Evolutionary conservation across 768 basidiomycete species (phyloP), one percentile per base, ranked within the genome.

Genomic region (Podaxis sp.): DNA sequence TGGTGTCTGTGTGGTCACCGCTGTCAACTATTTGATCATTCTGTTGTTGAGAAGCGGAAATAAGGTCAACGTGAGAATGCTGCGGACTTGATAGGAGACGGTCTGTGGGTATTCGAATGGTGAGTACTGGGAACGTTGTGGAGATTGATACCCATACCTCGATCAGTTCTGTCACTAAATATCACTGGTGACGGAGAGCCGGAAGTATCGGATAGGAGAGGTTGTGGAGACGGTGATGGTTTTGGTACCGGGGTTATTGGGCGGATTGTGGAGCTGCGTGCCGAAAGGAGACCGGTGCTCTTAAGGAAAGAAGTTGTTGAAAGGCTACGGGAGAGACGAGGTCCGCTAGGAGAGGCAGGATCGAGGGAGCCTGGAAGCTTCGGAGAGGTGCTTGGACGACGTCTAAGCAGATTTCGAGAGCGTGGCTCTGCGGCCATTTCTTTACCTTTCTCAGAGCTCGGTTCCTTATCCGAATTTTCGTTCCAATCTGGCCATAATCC

Each of bases 281-380:
- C 33, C 7, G 44, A 38, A 8, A 39, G 24, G 26, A 63, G 33
- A 9, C 53, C 38, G 0, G 54, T 19, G 11, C 48, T 54, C 33
- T 63, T 62, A 9, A 62, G 26, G 5, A 62, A 22, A 19, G 55
- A 56, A 5, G 55, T 30, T n/a, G 55, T 24, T 12, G 59, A 57
- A 17, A 63, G 22, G 36, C 48, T 57, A 15, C 54, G 55, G 11
- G 61, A 49, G 30, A 56, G 55, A 48, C 24, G 36, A 19, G 38
- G 51, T 3, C 39, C 28, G 6, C 49, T 17, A 7, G 59, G n/a
- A 22, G 28, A 22, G 3, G 22, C 19, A 17, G 54, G 39, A 39
- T 28, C 52, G 7, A 36, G 55, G 24, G 42, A 26, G 8, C 33
- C 52, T 13, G 61, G 30, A 6, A 17, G 19, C 40, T 30, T 63